Base-by-base conservation (phyloP, 2,329 filamentous ascomycete genomes). In the Westerdykella aurantiaca region DNA sequence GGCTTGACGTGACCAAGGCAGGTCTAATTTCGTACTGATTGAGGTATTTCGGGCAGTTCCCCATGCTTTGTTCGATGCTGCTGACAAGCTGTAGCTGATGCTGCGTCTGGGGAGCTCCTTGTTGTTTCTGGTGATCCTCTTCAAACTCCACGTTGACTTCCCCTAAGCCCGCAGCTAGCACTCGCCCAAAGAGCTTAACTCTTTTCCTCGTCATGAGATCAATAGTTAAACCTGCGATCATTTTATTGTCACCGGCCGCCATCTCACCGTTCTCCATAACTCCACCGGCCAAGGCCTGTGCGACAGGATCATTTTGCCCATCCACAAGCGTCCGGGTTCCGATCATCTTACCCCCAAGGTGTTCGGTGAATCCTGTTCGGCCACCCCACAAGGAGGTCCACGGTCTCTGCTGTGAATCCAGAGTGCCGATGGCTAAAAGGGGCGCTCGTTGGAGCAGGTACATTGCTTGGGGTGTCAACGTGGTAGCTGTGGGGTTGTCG, bases 11-110 rank as follows among this genome's bases (percentile, higher is more conserved):
- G 2, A 84, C 76, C 0, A 72, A 48, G 37, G 77, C 74, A 5
- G 77, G 74, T 2, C 67, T 60, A 33, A 94, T 79, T 2, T 71
- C 69, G 60, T 86, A 89, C 56, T 79, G 80, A 64, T 91, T 93
- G 29, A 95, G 62, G 56, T 95, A 95, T 66, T 95, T 95, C 1
- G 88, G 88, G 56, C 88, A 94, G 55, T 93, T 94, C 0, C 86
- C 79, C 7, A 94, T 58, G 51, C 81, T 85, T 64, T 86, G 83
- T 25, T 84, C 77, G 44, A 94, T 80, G 34, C 77, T 76, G 37
- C 88, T 72, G 12, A 84, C 81, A 31, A 91, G 68, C 52, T 83
- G 78, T 2, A 77, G 64, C 45, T 74, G 66, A 3, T 63, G 60
- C 38, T 61, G 57, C 23, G 46, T 48, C 14, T 45, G 37, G 1